phyloP scores from a whole-genome alignment of 2,329 filamentous ascomycete genomes.

The Akanthomyces dipterigenus region DNA sequence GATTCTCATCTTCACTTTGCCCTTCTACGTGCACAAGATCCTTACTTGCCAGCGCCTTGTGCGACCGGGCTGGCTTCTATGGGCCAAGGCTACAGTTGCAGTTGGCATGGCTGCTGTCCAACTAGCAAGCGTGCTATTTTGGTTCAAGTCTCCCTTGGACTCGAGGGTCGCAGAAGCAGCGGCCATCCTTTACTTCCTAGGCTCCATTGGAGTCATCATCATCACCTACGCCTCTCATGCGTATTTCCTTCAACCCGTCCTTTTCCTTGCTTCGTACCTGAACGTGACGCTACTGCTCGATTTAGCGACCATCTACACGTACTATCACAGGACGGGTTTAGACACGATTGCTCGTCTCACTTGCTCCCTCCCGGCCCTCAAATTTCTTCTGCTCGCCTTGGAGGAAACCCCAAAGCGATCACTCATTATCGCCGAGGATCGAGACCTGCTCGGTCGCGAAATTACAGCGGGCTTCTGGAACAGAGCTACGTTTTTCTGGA shows the following conservation, averaged over 20 bases:
- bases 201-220: conserved; percentile 19
- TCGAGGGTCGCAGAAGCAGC: conserved; percentile 24
- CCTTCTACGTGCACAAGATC: no score
- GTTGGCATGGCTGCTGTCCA: conserved; percentile 8
- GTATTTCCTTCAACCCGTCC: conserved; percentile 25
- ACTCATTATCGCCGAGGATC: not conserved
- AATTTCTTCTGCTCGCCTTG: conserved; percentile 22
- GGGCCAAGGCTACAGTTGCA: conserved; percentile 17
- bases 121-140: conserved; percentile 20
- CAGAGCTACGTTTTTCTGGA: conserved; percentile 4
- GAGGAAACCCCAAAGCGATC: conserved; percentile 26
- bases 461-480: conserved; percentile 16
- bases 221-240: conserved; percentile 29
- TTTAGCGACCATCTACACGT: conserved; percentile 24
- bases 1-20: no score
- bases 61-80: conserved; percentile 14
- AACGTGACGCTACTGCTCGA: conserved; percentile 27
- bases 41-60: no score
- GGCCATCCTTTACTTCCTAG: conserved; percentile 20
- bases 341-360: conserved; percentile 21
- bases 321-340: conserved; percentile 23
- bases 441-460: conserved; percentile 13
- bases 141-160: conserved; percentile 15
- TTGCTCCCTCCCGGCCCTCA: conserved; percentile 20
- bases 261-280: conserved; percentile 25